These are phyloP conservation scores for Cyamopsis tetragonoloba DNA, from an alignment of 306 rosid species.

Conservation along the genomic window DNA sequence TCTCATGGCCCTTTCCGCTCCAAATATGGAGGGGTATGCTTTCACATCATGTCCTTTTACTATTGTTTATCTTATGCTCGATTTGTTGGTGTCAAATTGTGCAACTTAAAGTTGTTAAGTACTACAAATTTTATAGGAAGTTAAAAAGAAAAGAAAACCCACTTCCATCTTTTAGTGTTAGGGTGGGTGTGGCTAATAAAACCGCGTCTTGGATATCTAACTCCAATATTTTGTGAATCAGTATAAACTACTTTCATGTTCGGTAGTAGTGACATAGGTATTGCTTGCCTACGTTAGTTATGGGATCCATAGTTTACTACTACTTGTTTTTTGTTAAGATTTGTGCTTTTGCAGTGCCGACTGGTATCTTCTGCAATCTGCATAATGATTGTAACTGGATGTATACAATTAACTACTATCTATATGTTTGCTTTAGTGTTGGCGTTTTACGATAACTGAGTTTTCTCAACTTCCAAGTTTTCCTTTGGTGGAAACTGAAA, in stretches of 20 bases:
- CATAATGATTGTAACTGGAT: background rate
- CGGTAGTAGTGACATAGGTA: background rate
- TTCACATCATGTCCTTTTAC: background rate
- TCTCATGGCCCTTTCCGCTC: constrained; percentile 91
- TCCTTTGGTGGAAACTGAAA: too few species aligned
- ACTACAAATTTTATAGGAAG: background rate
- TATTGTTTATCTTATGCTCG: constrained; percentile 17
- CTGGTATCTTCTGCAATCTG: background rate
- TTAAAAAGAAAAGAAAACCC: background rate
- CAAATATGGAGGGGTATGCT: constrained; percentile 83
- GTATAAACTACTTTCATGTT: background rate
- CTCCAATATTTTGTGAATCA: background rate
- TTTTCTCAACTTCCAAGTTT: too few species aligned
- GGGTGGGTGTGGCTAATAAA: background rate
- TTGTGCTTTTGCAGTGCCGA: background rate
- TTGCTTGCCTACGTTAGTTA: background rate
- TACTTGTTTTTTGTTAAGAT: background rate
- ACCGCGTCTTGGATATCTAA: background rate
- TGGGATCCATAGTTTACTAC: constrained; percentile 9
- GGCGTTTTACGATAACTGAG: too few species aligned
- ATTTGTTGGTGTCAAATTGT: background rate
- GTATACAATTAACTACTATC: background rate
- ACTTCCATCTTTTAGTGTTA: background rate
- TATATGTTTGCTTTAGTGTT: too few species aligned
- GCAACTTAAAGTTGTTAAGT: background rate